Evolutionary conservation across 2,329 filamentous ascomycete genomes (phyloP).

Genomic region (Purpureocillium takamizusanense): DNA sequence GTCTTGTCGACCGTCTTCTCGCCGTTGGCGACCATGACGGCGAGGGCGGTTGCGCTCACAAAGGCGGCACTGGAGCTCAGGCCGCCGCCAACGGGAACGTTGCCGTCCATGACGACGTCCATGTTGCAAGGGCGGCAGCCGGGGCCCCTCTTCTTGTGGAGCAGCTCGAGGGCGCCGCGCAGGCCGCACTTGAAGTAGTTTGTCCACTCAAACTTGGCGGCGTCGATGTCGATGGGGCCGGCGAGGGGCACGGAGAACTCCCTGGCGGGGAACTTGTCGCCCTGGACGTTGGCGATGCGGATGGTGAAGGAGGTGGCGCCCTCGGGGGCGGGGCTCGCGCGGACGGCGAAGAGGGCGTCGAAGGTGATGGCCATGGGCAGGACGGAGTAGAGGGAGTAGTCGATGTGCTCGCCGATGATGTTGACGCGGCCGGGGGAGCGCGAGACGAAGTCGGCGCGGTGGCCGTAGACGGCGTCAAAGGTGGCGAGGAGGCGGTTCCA

Average conservation of each 20-base stretch:
- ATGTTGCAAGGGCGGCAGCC: slow-evolving; percentile 62
- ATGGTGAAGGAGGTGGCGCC: slow-evolving; percentile 52
- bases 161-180: slow-evolving; percentile 67
- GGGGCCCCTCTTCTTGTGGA: slow-evolving; percentile 57
- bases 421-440: slow-evolving; percentile 92
- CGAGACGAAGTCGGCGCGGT: slow-evolving; percentile 69
- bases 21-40: slow-evolving; percentile 80
- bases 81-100: slow-evolving; percentile 84
- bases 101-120: slow-evolving; percentile 84
- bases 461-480: slow-evolving; percentile 64
- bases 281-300: slow-evolving; percentile 71
- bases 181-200: slow-evolving; percentile 98
- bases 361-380: slow-evolving; percentile 91
- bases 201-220: slow-evolving; percentile 82
- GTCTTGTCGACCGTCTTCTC: slow-evolving; percentile 76
- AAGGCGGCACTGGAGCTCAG: slow-evolving; percentile 92
- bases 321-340: slow-evolving; percentile 38
- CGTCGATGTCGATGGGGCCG: slow-evolving; percentile 68
- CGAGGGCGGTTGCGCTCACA: slow-evolving; percentile 80
- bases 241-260: slow-evolving; percentile 63
- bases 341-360: slow-evolving; percentile 81
- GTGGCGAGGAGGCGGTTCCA: slow-evolving; percentile 66
- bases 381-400: slow-evolving; percentile 95
- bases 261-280: slow-evolving; percentile 63
- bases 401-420: slow-evolving; percentile 98